Evolutionary conservation across 257 asterid genomes (phyloP), one percentile per base, ranked within the genome.

Genomic region (Thymus quinquecostatus): DNA sequence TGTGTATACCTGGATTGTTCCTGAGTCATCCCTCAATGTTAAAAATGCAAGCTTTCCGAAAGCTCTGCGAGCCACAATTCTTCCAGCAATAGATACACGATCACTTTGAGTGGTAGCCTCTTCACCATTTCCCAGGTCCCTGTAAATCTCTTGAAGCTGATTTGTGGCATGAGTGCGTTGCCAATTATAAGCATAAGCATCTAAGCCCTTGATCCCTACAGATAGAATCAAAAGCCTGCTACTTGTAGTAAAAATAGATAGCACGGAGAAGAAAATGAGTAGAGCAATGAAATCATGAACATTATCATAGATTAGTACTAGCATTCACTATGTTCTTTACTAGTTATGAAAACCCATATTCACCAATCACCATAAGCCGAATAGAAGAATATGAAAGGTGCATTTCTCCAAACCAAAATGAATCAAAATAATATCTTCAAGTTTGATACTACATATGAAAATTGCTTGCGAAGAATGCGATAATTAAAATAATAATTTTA

Each of bases 1-100:
- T 10, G 36, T 3, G 60, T 59, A 62, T 66, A 90, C 98, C 98
- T 95, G 99, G 72, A 95, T 88, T 73, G 95, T 84, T 72, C 99
- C 98, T 0, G 99, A 92, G 68, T 87, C 97, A 80, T 95, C 99
- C 85, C 97, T 92, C 80, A 95, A 78, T 21, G 98, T 92, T 45
- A 92, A 79, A 75, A 95, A 95, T 1, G 89, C 97, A 69, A 95
- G 99, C 95, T 95, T 92, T 53, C 99, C 99, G 32, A 95, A 92
- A 57, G 95, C 94, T 75, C 98, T 79, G 48, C 96, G 97, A 61
- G 98, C 96, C 75, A 95, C 91, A 53, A 92, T 87, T 82, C 98
- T 82, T 76, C 98, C 99, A 8, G 99, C 84, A 68, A 95, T 78
- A 13, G 99, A 92, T 12, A 95, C 97, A 55, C 61, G 78, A 81